phyloP scores from a whole-genome alignment of 2,329 filamentous ascomycete genomes.

The Thielaviopsis ethacetica region DNA sequence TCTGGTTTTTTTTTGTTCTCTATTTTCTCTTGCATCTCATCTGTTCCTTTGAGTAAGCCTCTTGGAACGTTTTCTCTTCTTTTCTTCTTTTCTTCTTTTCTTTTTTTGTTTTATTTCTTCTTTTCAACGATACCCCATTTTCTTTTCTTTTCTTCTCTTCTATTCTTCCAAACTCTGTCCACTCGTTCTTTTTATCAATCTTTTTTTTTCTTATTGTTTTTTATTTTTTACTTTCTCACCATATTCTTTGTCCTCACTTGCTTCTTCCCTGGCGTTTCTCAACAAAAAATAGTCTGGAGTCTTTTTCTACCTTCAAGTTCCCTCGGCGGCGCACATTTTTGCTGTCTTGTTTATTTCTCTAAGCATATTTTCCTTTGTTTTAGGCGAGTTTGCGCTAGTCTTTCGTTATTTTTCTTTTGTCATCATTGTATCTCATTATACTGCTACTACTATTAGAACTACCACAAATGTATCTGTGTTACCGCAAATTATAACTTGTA shows the following conservation, averaged over 20 bases:
- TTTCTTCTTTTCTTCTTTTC: neutral
- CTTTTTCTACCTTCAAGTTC: neutral
- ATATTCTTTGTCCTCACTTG: neutral
- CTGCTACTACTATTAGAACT: no score
- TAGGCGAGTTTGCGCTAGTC: no score
- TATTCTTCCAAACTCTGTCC: neutral
- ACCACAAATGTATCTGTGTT: no score
- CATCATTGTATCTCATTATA: no score
- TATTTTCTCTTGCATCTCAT: neutral
- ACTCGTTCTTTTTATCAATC: neutral
- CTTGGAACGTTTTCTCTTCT: slow-evolving; percentile 1
- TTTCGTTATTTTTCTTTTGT: no score
- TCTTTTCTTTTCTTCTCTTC: neutral
- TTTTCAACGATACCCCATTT: neutral
- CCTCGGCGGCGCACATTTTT: neutral
- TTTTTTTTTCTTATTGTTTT: neutral
- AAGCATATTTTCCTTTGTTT: no score
- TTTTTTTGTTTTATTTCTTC: neutral
- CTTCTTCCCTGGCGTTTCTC: neutral
- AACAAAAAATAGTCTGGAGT: neutral
- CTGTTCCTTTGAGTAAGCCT: slow-evolving; percentile 4
- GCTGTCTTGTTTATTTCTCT: neutral
- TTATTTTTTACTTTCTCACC: neutral
- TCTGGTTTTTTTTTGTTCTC: neutral
- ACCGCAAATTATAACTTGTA: no score